Evolutionary conservation across 768 basidiomycete species (phyloP).

Genomic region (Leccinum ochraceum): DNA sequence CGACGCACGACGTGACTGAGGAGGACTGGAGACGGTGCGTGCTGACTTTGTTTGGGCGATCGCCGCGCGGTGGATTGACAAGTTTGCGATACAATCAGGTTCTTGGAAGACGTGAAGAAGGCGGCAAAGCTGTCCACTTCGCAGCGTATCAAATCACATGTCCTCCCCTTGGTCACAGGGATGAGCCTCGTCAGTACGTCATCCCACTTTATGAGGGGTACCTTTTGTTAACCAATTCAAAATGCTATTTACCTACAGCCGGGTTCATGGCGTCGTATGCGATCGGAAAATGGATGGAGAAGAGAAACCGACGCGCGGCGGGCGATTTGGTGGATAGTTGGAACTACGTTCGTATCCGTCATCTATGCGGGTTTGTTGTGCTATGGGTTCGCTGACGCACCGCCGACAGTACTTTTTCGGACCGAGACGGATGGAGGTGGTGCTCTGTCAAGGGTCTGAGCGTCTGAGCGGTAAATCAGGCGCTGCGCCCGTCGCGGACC

Average conservation of each 20-base stretch:
- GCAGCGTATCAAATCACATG: conserved; percentile 36
- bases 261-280: conserved; percentile 18
- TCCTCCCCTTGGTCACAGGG: conserved; percentile 32
- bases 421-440: conserved; percentile 43
- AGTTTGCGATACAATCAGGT: conserved; percentile 26
- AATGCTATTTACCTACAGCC: conserved; percentile 10
- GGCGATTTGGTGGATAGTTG: conserved; percentile 46
- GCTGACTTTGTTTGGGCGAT: no score
- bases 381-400: background rate
- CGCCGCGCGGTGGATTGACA: background rate
- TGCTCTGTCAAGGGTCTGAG: conserved; percentile 35
- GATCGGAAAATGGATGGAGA: conserved; percentile 31
- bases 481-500: conserved; percentile 20
- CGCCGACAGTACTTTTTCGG: conserved; percentile 47
- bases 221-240: no score
- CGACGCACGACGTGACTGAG: conserved; percentile 48
- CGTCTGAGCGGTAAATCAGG: conserved; percentile 30
- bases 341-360: conserved; percentile 44
- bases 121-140: conserved; percentile 35
- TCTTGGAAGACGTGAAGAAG: conserved; percentile 39
- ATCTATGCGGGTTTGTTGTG: background rate
- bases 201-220: no score
- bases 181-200: conserved; percentile 27
- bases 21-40: conserved; percentile 49
- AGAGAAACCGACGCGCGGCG: conserved; percentile 40